Base-by-base conservation (phyloP, 805 yeast genomes). In the Candida krabiensis region DNA sequence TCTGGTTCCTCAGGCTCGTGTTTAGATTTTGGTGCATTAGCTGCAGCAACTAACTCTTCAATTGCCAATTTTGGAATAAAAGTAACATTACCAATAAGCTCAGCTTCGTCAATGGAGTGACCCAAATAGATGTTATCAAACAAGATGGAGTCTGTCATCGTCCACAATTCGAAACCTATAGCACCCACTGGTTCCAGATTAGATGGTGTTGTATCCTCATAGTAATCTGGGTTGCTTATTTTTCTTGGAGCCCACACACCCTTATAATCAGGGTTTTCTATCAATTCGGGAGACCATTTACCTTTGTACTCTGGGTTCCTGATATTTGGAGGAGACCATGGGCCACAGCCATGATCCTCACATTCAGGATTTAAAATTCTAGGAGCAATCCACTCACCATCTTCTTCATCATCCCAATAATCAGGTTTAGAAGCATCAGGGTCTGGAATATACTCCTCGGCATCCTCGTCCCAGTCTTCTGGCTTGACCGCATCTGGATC, bases 391-490 rank as follows among this genome's bases (percentile, higher is more conserved):
- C 95, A 90, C 53, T 73, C 81, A 4, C 96, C 96, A 57, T 88
- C 96, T 57, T 84, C 90, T 49, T 82, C 90, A 28, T 86, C 96
- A 56, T 86, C 86, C 96, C 96, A 89, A 54, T 75, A 82, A 30
- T 69, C 83, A 14, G 96, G 96, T 52, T 71, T 75, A 22, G 43
- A 55, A 19, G 86, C 82, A 2, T 67, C 70, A 27, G 95, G 88
- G 58, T 89, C 93, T 9, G 73, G 63, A 40, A 90, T 77, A 43
- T 63, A 75, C 43, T 64, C 70, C 9, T 76, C 73, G 18, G 70
- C 73, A 15, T 71, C 70, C 53, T 83, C 95, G 49, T 79, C 77
- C 97, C 97, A 90, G 45, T 75, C 82, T 19, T 64, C 82, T 6
- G 97, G 97, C 60, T 77, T 83, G 6, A 33, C 53, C 6, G 82